phyloP scores from a whole-genome alignment of 176 grass and related monocot genomes.

The Rhynchospora breviuscula region DNA sequence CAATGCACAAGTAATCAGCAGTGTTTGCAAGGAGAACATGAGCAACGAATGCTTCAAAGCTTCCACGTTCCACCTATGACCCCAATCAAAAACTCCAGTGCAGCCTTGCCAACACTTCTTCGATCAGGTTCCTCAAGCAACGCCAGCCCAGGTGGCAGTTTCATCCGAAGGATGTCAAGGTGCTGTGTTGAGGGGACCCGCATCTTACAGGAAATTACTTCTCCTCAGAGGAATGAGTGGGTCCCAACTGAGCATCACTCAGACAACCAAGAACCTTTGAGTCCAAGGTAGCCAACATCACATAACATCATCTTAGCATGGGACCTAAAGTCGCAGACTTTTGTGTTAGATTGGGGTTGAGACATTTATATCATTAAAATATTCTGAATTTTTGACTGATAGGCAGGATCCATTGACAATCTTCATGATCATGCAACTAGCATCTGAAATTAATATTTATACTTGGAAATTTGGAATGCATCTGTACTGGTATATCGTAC shows the following conservation, averaged over 20 bases:
- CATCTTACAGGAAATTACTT: slow-evolving; percentile 81
- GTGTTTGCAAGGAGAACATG: slow-evolving; percentile 54
- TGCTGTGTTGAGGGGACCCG: slow-evolving; percentile 36
- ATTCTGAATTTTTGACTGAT: neutral
- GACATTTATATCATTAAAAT: neutral
- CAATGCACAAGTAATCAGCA: slow-evolving; percentile 39
- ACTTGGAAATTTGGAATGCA: neutral
- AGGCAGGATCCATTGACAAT: neutral
- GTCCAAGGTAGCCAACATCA: slow-evolving; percentile 46
- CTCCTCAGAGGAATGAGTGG: slow-evolving; percentile 50
- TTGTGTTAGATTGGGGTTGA: neutral
- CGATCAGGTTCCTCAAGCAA: slow-evolving; percentile 45
- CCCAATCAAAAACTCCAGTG: slow-evolving; percentile 45
- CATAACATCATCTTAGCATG: neutral
- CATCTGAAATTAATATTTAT: neutral
- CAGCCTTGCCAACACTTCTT: slow-evolving; percentile 26
- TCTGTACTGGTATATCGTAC: neutral
- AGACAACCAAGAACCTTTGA: slow-evolving; percentile 41
- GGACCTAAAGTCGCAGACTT: neutral
- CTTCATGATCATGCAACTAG: neutral
- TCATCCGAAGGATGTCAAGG: slow-evolving; percentile 51
- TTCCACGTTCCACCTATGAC: slow-evolving; percentile 70
- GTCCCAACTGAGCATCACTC: slow-evolving; percentile 27
- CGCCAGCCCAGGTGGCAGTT: slow-evolving; percentile 41
- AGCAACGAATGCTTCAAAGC: slow-evolving; percentile 48